phyloP scores from a whole-genome alignment of 345 rosid species.

The Microthlaspi erraticum region DNA sequence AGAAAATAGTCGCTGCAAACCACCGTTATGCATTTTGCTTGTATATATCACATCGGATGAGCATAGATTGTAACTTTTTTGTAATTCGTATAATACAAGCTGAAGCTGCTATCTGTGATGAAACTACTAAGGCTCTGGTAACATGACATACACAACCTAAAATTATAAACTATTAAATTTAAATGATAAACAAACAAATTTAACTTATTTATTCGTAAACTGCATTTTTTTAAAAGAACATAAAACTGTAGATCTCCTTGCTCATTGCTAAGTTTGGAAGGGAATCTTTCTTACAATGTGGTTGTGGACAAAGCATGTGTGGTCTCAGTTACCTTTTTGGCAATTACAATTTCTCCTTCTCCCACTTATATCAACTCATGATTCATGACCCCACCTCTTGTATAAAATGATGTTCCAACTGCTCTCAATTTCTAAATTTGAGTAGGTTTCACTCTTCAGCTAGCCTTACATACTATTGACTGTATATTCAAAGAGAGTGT shows the following conservation, averaged over 20 bases:
- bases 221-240: not conserved
- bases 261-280: conserved; percentile 29
- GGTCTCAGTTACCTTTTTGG: conserved; percentile 32
- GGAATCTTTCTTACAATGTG: conserved; percentile 35
- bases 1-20: conserved; percentile 8
- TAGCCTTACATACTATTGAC: conserved; percentile 12
- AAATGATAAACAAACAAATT: no score
- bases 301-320: conserved; percentile 31
- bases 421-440: conserved; percentile 20
- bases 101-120: no score
- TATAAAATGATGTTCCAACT: conserved; percentile 16
- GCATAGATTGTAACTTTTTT: not conserved
- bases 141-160: not conserved
- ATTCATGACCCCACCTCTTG: conserved; percentile 33
- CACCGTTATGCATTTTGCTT: not conserved
- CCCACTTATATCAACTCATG: conserved; percentile 31
- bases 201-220: not conserved
- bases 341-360: conserved; percentile 27
- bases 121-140: not conserved
- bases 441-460: conserved; percentile 26
- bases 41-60: not conserved
- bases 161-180: no score
- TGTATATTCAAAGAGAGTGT: conserved; percentile 6
- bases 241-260: conserved; percentile 8
- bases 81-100: not conserved